phyloP scores from a whole-genome alignment of 306 rosid species.

The Prosopis cineraria region DNA sequence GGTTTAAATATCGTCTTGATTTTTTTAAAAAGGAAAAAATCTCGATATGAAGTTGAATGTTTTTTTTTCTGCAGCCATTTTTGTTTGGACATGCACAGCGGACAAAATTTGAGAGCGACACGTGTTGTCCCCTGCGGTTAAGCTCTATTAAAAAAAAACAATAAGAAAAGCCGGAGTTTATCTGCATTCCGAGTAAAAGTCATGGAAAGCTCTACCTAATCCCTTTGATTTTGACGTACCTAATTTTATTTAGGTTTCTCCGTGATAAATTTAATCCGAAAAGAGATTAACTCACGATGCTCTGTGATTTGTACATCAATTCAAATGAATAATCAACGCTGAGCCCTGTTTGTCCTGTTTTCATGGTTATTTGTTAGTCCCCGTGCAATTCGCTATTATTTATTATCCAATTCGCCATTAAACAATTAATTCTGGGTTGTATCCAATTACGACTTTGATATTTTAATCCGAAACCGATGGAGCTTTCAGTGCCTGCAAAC shows the following conservation, averaged over 20 bases:
- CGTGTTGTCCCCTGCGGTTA: background rate
- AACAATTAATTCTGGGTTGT: background rate
- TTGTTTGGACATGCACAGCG: slow-evolving; percentile 4
- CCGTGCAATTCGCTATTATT: slow-evolving; percentile 1
- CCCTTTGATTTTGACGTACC: slow-evolving; percentile 39
- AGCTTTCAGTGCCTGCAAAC: slow-evolving; percentile 15
- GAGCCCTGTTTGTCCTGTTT: slow-evolving; percentile 17
- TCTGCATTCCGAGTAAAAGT: slow-evolving; percentile 2
- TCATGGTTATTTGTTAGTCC: background rate
- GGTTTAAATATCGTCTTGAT: background rate
- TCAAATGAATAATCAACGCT: slow-evolving; percentile 32
- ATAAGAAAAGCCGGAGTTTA: slow-evolving; percentile 25
- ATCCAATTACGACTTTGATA: background rate
- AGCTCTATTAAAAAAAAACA: background rate
- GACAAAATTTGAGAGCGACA: slow-evolving; percentile 31
- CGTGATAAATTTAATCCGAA: slow-evolving; percentile 10
- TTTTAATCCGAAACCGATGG: slow-evolving; percentile 10
- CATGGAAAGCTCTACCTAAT: slow-evolving; percentile 41
- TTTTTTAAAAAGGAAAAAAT: background rate
- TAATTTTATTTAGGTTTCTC: slow-evolving; percentile 21
- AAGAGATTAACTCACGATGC: slow-evolving; percentile 38
- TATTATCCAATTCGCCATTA: background rate
- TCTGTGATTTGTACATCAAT: slow-evolving; percentile 40
- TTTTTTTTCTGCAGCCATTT: slow-evolving; percentile 18
- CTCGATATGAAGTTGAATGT: slow-evolving; percentile 21